Conservation (phyloP, 345 rosid genomes). For the Microthlaspi erraticum region DNA sequence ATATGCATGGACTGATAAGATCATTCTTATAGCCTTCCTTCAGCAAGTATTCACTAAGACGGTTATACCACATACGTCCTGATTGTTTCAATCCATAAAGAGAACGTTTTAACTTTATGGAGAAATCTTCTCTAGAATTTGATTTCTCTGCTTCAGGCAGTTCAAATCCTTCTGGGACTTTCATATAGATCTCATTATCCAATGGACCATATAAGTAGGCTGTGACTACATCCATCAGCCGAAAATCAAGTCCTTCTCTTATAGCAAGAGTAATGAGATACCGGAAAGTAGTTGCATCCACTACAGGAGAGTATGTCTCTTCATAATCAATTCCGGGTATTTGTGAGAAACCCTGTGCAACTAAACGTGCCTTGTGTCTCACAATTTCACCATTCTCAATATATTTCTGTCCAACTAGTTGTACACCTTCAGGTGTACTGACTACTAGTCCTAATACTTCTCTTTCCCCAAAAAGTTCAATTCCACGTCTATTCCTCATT, state of each 20-base stretch:
- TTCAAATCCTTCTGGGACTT: no score
- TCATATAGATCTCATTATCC: no score
- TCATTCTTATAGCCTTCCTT: no score
- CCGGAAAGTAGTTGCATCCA: not conserved
- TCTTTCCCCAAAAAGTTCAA: no score
- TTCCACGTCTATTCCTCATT: no score
- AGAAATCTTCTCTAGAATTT: no score
- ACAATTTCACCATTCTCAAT: not conserved
- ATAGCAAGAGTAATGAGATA: not conserved
- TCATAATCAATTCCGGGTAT: not conserved
- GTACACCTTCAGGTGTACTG: not conserved
- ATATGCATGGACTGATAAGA: no score
- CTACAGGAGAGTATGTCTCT: not conserved
- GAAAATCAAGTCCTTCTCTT: not conserved
- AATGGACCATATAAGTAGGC: not conserved
- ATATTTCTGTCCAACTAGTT: not conserved
- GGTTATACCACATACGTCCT: no score
- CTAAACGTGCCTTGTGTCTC: not conserved
- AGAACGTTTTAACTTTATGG: no score
- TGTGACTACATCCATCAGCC: not conserved
- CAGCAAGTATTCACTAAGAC: no score
- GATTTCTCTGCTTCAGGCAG: no score
- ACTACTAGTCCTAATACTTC: not conserved
- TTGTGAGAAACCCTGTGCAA: conserved; percentile 1
- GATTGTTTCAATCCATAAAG: no score